Evolutionary conservation across 2,329 filamentous ascomycete genomes (phyloP), one percentile per base, ranked within the genome.

Genomic region (Ophiocordyceps sinensis): DNA sequence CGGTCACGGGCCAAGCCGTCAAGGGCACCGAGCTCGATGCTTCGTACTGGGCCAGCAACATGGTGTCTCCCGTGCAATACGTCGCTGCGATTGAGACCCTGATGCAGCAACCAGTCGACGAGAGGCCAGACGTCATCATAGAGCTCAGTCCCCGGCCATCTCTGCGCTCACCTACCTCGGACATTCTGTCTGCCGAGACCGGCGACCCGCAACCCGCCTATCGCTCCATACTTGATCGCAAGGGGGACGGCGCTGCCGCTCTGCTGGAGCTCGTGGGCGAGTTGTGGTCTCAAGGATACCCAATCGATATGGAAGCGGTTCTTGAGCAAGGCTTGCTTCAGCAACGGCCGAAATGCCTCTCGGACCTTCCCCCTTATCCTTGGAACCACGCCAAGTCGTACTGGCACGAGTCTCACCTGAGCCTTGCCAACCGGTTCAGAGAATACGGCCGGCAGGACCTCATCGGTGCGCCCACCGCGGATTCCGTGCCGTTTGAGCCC

Each of bases 351-450:
- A 56, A 55, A 41, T 62, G 63, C 17, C 53, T 75, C 3, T 48
- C 58, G 1, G 63, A 67, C 43, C 51, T 76, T 28, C 72, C 73
- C 2, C 58, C 62, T 1, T 75, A 75, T 44, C 62, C 67, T 3
- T 76, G 72, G 71, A 71, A 75, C 28, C 71, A 75, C 43, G 53
- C 57, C 23, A 68, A 63, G 23, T 56, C 51, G 1, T 72, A 73
- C 50, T 75, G 72, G 71, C 63, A 70, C 44, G 71, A 76, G 44
- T 67, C 67, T 1, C 64, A 68, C 34, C 49, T 69, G 3, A 66
- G 65, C 17, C 50, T 53, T 13, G 58, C 63, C 11, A 62, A 63
- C 37, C 62, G 70, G 3, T 63, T 67, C 43, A 59, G 68, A 13
- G 54, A 61, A 23, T 63, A 63, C 40, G 61, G 64, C 2, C 60